A percentile compares a stretch with the other conserved stretches of the same genome.
Evolutionary conservation across 2,329 filamentous ascomycete species (phyloP).

Genomic region (Neophaeococcomyces mojaviensis): DNA sequence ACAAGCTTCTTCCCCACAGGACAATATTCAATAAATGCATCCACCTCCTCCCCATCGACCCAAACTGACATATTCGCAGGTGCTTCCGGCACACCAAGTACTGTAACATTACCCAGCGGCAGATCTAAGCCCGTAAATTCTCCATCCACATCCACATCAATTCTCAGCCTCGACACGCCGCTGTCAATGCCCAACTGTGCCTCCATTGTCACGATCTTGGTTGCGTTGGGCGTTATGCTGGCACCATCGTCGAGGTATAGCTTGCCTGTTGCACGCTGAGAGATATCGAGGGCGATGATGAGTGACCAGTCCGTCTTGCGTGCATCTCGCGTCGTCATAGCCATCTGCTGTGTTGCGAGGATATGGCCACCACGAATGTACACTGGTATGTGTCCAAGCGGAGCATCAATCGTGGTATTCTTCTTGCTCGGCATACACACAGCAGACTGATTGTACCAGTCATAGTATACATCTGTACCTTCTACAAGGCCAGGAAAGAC

Average conservation of each 20-base stretch:
- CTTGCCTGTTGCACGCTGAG: conserved; percentile 51
- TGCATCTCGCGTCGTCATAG: conserved; percentile 57
- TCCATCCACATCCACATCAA: conserved; percentile 35
- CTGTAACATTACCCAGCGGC: conserved; percentile 53
- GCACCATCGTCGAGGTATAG: conserved; percentile 72
- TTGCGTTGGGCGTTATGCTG: conserved; percentile 51
- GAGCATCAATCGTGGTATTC: conserved; percentile 55
- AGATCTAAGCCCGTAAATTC: conserved; percentile 48
- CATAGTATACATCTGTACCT: conserved; percentile 58
- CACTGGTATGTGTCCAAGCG: conserved; percentile 63
- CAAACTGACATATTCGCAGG: conserved; percentile 37
- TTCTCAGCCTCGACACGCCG: conserved; percentile 30
- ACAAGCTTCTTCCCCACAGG: conserved; percentile 41
- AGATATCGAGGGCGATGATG: conserved; percentile 51
- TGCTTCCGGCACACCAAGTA: conserved; percentile 49
- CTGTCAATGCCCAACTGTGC: conserved; percentile 34
- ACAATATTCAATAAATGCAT: conserved; percentile 37
- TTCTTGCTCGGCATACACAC: conserved; percentile 41
- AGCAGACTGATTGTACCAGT: conserved; percentile 65
- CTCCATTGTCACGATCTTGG: conserved; percentile 42
- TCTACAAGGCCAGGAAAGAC: conserved; percentile 59
- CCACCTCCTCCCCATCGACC: conserved; percentile 45
- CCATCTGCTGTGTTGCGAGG: conserved; percentile 60
- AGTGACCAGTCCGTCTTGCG: conserved; percentile 61
- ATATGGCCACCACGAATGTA: conserved; percentile 62